Evolutionary conservation across 108 stramenopile species (phyloP).

Genomic region (Tribonema minus): DNA sequence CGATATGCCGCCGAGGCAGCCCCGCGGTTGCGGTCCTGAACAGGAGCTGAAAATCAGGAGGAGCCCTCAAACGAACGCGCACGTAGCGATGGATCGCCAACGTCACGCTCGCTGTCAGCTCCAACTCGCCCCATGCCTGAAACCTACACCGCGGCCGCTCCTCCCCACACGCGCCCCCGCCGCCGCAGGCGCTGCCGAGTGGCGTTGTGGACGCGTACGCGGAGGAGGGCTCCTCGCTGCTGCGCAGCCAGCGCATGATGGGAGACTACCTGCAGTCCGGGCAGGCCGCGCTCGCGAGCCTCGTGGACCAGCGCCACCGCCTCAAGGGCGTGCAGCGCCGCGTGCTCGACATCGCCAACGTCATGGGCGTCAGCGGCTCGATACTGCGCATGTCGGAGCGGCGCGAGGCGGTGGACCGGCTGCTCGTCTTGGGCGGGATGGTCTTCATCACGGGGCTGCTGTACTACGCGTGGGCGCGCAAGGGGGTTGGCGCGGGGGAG

Average conservation of each 20-base stretch:
- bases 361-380: slow-evolving; percentile 29
- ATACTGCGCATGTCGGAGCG: slow-evolving; percentile 16
- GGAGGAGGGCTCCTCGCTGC: slow-evolving; percentile 16
- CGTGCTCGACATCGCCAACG: slow-evolving; percentile 29
- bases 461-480: slow-evolving; percentile 16
- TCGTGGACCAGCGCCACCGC: slow-evolving; percentile 23
- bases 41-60: no score
- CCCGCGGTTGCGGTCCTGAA: no score
- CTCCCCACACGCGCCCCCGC: no score
- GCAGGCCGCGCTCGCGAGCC: slow-evolving; percentile 23
- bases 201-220: slow-evolving; percentile 22
- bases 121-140: no score
- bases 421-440: slow-evolving; percentile 15
- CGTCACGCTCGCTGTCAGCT: no score
- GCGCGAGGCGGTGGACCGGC: slow-evolving; percentile 27
- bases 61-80: no score
- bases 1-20: no score
- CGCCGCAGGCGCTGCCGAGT: slow-evolving; percentile 8
- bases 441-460: slow-evolving; percentile 3
- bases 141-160: no score
- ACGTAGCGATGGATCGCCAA: no score
- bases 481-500: not conserved
- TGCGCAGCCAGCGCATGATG: slow-evolving; percentile 17
- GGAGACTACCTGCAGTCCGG: slow-evolving; percentile 29
- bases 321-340: slow-evolving; percentile 25